Base-by-base conservation (phyloP, 345 rosid genomes). In the Aegle marmelos region DNA sequence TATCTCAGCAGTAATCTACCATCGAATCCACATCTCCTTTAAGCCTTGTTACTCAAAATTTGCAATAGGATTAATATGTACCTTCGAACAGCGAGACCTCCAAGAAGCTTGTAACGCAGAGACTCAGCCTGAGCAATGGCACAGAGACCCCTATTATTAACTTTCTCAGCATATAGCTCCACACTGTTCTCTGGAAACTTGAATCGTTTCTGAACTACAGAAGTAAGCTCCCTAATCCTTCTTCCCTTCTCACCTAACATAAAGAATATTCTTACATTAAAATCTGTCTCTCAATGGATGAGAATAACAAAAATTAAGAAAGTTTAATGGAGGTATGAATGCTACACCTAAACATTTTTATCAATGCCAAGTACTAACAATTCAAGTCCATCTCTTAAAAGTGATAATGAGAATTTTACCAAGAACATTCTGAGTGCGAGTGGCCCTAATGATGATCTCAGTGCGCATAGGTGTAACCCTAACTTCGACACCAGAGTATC, bases 81-180 rank as follows among this genome's bases (percentile, higher is more conserved):
- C 96, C 98, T 89, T 50, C 97, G 84, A 79, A 91, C 97, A 39
- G 98, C 98, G 70, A 92, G 98, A 33, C 97, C 97, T 73, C 98
- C 97, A 1, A 94, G 94, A 63, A 94, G 95, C 86, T 92, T 94
- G 83, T 92, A 91, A 1, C 97, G 94, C 58, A 94, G 90, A 81
- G 97, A 94, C 82, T 94, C 97, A 1, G 94, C 98, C 83, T 92
- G 97, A 65, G 97, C 98, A 89, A 92, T 91, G 62, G 98, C 98
- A 30, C 98, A 94, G 53, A 94, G 98, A 28, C 98, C 98, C 75
- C 93, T 91, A 76, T 79, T 89, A 83, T 72, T 81, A 19, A 90
- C 94, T 76, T 93, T 93, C 78, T 93, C 98, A 57, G 96, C 93
- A 73, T 93, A 93, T 1, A 93, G 93, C 84, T 93, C 98, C 13